Base-by-base conservation (phyloP, 345 rosid genomes). In the Microthlaspi erraticum region DNA sequence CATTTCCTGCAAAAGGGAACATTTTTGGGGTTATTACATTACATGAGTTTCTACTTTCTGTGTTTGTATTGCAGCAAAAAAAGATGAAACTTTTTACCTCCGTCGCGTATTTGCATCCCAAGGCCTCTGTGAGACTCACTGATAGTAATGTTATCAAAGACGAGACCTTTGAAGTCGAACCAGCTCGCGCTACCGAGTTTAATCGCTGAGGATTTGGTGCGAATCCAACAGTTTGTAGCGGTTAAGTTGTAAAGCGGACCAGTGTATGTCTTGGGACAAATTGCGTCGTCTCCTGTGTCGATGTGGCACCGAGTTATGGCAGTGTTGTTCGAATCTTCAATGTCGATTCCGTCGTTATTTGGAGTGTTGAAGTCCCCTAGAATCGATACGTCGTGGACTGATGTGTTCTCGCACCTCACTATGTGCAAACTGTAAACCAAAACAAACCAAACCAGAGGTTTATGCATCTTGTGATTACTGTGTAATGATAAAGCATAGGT, bases 181-280 rank as follows among this genome's bases (percentile, higher is more conserved):
- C 80, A 89, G 67, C 91, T 91, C 29, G 94, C 97, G 10, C 98
- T 93, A n/a, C 97, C 97, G 20, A 93, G 83, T 79, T 93, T 93
- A 80, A 93, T 89, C 1, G 97, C 97, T 0, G 96, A 89, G 68
- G 98, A 91, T 81, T 93, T 93, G 14, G 98, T 91, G 16, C 89
- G 82, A 36, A 93, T 93, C 94, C 96, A 91, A 78, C 85, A 85
- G 79, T 86, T 59, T n/a, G 90, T 91, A 14, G 83, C 93, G 1
- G 89, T 91, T 63, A 93, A 82, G 81, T 91, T 89, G 69, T 83
- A 74, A 16, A 91, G 73, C 11, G 96, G 96, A 23, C 76, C 83
- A 34, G 81, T 79, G 55, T 66, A 87, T 3, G 98, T 93, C 83
- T 93, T 93, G 0, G 97, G 92, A 64, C 97, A 91, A 42, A 93